These are phyloP conservation scores for Papiliotrema flavescens DNA, from an alignment of 1,284 basidiomycete genomes.

Conservation along the genomic window DNA sequence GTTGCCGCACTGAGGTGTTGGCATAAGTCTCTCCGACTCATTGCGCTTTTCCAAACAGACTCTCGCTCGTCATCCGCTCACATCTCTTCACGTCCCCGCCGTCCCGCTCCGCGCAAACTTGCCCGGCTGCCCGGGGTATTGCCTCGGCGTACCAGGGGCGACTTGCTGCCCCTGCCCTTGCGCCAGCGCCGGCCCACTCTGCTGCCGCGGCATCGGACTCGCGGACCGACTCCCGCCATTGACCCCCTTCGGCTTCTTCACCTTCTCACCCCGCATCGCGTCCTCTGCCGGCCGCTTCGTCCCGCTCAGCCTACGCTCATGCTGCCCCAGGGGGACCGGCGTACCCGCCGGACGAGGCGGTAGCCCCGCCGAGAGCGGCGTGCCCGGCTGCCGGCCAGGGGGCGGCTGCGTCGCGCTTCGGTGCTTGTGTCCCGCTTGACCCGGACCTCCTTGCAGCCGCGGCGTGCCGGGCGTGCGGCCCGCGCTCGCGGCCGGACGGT, in stretches of 20 bases:
- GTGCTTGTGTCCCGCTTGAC: too few species aligned
- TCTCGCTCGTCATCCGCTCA: too few species aligned
- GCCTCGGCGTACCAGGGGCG: not conserved
- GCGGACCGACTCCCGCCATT: slow-evolving; percentile 7
- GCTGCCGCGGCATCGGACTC: not conserved
- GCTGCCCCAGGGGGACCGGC: too few species aligned
- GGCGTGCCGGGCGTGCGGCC: too few species aligned
- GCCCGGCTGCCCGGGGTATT: too few species aligned
- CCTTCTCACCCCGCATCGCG: not conserved
- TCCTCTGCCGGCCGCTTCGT: not conserved
- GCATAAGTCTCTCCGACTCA: not conserved
- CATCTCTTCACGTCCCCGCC: not conserved
- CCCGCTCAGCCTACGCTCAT: too few species aligned
- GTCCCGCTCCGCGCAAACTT: slow-evolving; percentile 2
- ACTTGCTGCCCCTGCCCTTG: not conserved
- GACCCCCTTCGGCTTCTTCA: not conserved
- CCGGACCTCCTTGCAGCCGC: too few species aligned
- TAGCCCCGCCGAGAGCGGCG: too few species aligned
- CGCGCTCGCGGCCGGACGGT: too few species aligned
- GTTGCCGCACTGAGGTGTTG: not conserved
- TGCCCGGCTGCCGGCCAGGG: too few species aligned
- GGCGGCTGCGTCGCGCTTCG: too few species aligned
- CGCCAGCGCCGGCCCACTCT: not conserved
- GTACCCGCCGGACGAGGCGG: too few species aligned
- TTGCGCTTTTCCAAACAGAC: not conserved